Conservation (phyloP, 352 stramenopile species). For the Pilasporangium apinafurcum region DNA sequence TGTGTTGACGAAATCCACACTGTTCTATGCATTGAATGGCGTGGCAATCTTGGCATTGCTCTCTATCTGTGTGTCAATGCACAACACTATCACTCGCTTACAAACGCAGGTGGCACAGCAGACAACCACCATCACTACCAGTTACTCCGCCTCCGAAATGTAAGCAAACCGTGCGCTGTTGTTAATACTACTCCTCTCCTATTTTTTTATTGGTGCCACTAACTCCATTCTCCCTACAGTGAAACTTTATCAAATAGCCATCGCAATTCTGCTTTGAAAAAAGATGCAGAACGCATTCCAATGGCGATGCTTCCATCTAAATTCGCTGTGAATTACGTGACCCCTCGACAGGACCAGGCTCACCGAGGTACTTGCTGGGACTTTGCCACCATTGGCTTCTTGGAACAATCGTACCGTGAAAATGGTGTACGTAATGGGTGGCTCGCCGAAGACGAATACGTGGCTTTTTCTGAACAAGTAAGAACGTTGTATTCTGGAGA, state of each 20-base stretch:
- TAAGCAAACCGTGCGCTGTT: no score
- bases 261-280: no score
- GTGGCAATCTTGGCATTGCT: constrained; percentile 48
- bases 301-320: constrained; percentile 73
- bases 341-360: constrained; percentile 64
- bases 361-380: constrained; percentile 79
- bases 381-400: constrained; percentile 70
- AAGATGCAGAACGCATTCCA: constrained; percentile 38
- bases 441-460: constrained; percentile 65
- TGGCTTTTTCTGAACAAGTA: constrained; percentile 75
- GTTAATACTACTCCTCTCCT: no score
- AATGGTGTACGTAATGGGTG: constrained; percentile 58
- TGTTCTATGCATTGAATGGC: constrained; percentile 57
- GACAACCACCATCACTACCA: not conserved
- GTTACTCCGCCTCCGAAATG: no score
- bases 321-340: constrained; percentile 76
- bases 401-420: constrained; percentile 75
- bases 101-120: constrained; percentile 20
- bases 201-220: not conserved
- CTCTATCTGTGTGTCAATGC: constrained; percentile 61
- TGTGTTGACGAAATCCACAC: constrained; percentile 15
- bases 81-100: constrained; percentile 56
- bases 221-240: constrained; percentile 5
- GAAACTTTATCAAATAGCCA: no score
- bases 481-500: not conserved